phyloP scores from a whole-genome alignment of 345 rosid genomes.

The Diplotaxis tenuifolia region DNA sequence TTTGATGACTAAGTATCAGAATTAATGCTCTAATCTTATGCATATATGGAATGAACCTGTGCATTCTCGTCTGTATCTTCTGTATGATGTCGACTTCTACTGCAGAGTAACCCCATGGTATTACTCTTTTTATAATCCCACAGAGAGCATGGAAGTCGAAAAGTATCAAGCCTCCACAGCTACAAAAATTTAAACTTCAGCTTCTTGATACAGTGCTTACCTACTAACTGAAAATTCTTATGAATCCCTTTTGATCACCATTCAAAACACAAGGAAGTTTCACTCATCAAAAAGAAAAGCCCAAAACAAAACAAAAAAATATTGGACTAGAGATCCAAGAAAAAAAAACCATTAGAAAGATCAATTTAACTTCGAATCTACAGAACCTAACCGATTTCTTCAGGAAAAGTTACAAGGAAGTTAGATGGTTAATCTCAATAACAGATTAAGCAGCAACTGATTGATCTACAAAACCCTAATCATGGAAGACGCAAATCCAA shows the following conservation, averaged over 20 bases:
- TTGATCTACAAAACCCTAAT: constrained; percentile 32
- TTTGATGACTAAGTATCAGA: neutral
- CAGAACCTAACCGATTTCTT: neutral
- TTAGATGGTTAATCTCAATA: neutral
- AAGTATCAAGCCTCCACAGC: constrained; percentile 35
- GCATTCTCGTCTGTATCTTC: constrained; percentile 77
- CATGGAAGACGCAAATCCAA: neutral
- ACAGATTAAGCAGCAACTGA: neutral
- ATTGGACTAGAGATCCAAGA: constrained; percentile 12
- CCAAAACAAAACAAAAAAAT: neutral
- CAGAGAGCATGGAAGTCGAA: constrained; percentile 49
- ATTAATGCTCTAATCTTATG: neutral
- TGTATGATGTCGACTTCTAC: constrained; percentile 57
- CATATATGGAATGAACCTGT: constrained; percentile 47
- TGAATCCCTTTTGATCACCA: neutral
- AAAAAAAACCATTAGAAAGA: neutral
- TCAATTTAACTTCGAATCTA: neutral
- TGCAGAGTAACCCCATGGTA: constrained; percentile 87
- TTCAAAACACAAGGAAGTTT: neutral
- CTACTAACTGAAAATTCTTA: constrained; percentile 17
- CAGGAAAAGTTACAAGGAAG: neutral
- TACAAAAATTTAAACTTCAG: constrained; percentile 21
- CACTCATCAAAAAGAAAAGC: neutral
- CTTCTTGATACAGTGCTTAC: constrained; percentile 23
- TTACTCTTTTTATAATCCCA: constrained; percentile 32